Evolutionary conservation across 2,329 filamentous ascomycete species (phyloP).

Genomic region (Apiospora marii): DNA sequence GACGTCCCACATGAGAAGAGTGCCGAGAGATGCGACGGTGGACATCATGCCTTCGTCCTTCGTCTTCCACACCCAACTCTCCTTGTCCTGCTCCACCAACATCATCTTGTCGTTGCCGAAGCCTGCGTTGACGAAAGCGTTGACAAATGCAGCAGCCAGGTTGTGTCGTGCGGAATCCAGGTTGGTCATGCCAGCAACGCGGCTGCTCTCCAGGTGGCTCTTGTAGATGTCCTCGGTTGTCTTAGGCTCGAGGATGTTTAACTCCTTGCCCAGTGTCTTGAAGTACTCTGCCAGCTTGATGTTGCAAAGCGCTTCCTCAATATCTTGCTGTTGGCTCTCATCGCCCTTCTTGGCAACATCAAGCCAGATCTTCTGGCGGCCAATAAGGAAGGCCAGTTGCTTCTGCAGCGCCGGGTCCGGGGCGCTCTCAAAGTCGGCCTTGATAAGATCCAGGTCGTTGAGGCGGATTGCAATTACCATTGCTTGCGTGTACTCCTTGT

Average conservation of each 20-base stretch:
- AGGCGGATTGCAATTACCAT: slow-evolving; percentile 93
- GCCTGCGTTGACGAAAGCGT: slow-evolving; percentile 95
- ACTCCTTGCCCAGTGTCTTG: slow-evolving; percentile 90
- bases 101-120: slow-evolving; percentile 98
- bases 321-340: slow-evolving; percentile 72
- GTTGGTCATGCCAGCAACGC: slow-evolving; percentile 92
- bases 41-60: slow-evolving; percentile 98
- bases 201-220: slow-evolving; percentile 94
- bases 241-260: slow-evolving; percentile 97
- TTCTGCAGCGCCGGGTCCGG: slow-evolving; percentile 85
- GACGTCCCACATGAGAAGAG: slow-evolving; percentile 91
- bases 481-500: slow-evolving; percentile 92
- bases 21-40: slow-evolving; percentile 91
- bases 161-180: slow-evolving; percentile 96
- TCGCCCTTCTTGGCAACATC: slow-evolving; percentile 68
- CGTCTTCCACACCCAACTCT: slow-evolving; percentile 98
- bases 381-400: slow-evolving; percentile 92
- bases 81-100: slow-evolving; percentile 87
- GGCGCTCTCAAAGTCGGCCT: slow-evolving; percentile 80
- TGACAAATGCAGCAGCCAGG: slow-evolving; percentile 93
- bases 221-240: slow-evolving; percentile 99
- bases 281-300: slow-evolving; percentile 89
- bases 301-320: slow-evolving; percentile 87
- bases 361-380: slow-evolving; percentile 87
- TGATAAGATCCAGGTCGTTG: slow-evolving; percentile 86